These are phyloP conservation scores for Saposhnikovia divaricata DNA, from an alignment of 129 eudicot genomes.

Conservation along the genomic window DNA sequence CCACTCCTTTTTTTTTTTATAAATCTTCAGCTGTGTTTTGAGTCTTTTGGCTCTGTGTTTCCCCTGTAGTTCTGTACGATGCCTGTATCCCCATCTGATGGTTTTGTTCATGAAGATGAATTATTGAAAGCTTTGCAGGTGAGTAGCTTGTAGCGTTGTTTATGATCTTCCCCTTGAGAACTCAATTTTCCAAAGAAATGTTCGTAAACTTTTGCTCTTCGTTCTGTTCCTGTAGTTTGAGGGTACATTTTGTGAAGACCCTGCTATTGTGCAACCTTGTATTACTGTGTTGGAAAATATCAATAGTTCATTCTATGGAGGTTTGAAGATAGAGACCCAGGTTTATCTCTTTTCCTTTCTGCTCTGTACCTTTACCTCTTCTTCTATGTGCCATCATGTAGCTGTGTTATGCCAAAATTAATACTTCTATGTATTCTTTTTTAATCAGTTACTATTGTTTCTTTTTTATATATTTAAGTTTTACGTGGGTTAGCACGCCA, in stretches of 20 bases:
- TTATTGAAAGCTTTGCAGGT: constrained; percentile 69
- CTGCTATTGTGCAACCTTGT: constrained; percentile 62
- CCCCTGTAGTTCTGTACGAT: constrained; percentile 41
- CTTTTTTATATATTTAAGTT: background rate
- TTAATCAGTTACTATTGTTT: background rate
- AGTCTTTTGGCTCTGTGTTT: constrained; percentile 1
- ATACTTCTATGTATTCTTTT: background rate
- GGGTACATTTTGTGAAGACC: constrained; percentile 44
- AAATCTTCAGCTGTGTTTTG: background rate
- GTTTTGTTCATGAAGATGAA: constrained; percentile 29
- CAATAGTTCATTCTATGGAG: constrained; percentile 36
- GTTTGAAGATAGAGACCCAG: constrained; percentile 56
- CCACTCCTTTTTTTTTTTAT: background rate
- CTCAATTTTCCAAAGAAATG: background rate
- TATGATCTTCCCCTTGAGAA: background rate
- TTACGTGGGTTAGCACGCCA: background rate
- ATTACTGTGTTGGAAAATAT: constrained; percentile 49
- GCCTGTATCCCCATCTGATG: constrained; percentile 33
- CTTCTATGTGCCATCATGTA: background rate
- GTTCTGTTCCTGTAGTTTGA: constrained; percentile 34
- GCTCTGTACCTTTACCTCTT: background rate
- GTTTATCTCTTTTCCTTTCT: constrained; percentile 15
- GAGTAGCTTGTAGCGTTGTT: constrained; percentile 1
- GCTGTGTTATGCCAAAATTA: background rate
- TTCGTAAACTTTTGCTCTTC: background rate